Evolutionary conservation across 768 basidiomycete genomes (phyloP).

Genomic region (Jaapia argillacea): DNA sequence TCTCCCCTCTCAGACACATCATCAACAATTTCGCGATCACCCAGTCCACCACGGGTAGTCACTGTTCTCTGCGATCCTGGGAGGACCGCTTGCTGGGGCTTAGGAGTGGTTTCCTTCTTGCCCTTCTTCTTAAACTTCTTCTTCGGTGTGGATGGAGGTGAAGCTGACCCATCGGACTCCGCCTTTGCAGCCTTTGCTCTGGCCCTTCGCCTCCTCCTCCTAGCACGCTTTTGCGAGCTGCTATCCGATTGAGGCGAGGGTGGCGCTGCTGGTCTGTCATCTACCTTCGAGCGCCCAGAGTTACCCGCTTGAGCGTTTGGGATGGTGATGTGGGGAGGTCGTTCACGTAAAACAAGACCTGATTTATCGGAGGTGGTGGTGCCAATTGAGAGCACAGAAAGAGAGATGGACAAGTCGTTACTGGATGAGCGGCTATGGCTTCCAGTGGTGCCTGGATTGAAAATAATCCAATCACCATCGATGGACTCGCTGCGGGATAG

Average conservation of each 20-base stretch:
- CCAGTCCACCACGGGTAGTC: constrained; percentile 15
- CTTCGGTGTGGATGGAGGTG: background rate
- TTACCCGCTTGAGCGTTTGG: too few species aligned
- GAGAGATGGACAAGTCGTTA: background rate
- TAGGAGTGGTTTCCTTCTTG: background rate
- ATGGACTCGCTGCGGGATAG: too few species aligned
- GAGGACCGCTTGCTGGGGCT: too few species aligned
- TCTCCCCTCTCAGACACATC: constrained; percentile 36
- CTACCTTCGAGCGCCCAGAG: too few species aligned
- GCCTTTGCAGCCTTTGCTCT: background rate
- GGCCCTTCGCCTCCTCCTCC: background rate
- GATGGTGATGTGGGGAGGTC: background rate
- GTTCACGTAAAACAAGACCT: background rate
- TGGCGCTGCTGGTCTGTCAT: background rate
- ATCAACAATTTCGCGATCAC: constrained; percentile 36
- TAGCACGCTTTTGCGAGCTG: background rate
- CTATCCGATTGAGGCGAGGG: background rate
- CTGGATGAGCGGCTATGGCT: too few species aligned
- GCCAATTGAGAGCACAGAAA: background rate
- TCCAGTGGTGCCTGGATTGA: too few species aligned
- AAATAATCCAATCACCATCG: too few species aligned
- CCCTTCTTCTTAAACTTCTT: background rate
- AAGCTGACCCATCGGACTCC: background rate
- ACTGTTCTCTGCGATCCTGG: background rate
- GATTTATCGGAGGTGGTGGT: background rate